A percentile compares a stretch with the other conserved stretches of the same genome.
Evolutionary conservation across 192 early-diverging fungal species (phyloP).

Genomic region (Coemansia sp.): DNA sequence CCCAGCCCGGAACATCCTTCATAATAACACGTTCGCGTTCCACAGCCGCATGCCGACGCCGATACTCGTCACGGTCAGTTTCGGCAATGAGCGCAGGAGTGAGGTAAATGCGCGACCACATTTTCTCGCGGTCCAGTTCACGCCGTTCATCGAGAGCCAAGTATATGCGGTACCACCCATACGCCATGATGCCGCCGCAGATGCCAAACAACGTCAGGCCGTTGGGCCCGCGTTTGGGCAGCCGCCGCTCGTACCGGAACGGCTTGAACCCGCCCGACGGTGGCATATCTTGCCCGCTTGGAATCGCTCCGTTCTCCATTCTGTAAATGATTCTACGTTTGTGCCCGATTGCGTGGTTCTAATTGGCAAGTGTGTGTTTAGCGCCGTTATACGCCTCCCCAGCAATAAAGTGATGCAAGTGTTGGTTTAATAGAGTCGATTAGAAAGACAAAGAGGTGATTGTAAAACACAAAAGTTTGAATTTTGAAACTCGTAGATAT

Average conservation of each 20-base stretch:
- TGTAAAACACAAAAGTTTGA: not conserved
- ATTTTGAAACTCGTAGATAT: not conserved
- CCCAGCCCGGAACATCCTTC: conserved; percentile 79
- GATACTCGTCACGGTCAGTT: conserved; percentile 85
- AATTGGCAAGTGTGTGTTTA: too few relatives aligned
- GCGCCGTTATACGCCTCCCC: too few relatives aligned
- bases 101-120: conserved; percentile 90
- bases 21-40: conserved; percentile 81
- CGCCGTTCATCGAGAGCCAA: conserved; percentile 52
- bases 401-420: too few relatives aligned
- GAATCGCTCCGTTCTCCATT: conserved; percentile 21
- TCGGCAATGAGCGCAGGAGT: conserved; percentile 91
- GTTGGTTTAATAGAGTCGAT: not conserved
- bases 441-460: not conserved
- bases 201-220: conserved; percentile 79
- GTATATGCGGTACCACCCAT: conserved; percentile 73
- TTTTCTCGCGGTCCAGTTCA: conserved; percentile 88
- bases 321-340: not conserved
- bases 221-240: conserved; percentile 88
- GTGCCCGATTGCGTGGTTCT: too few relatives aligned
- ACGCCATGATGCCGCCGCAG: conserved; percentile 71
- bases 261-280: conserved; percentile 67
- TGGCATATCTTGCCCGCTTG: conserved; percentile 45
- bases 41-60: conserved; percentile 71
- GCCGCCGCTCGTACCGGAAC: conserved; percentile 83